Base-by-base conservation (phyloP, 352 stramenopile species). In the Globisporangium apiculatum region DNA sequence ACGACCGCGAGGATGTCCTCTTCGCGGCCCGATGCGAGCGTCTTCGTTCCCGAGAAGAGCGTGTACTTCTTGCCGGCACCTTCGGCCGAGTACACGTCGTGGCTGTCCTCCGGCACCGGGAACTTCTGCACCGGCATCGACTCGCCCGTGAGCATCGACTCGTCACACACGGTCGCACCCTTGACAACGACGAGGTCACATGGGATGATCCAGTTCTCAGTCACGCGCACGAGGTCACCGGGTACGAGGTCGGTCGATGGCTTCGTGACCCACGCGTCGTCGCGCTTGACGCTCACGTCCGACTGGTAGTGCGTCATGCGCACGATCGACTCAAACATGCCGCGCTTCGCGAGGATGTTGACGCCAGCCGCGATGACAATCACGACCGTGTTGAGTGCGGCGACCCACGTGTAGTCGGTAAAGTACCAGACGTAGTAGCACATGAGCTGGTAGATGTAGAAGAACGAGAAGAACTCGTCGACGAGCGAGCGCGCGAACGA, bases 41-140 rank as follows among this genome's bases (percentile, higher is more conserved):
- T 83, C 31, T 71, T 80, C 0, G 86, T 95, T 35, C 90, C 90
- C 12, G 87, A 86, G 56, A 89, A 97, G 3, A 97, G 71, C 37
- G 87, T 96, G 67, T 95, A 79, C 60, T 87, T 87, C 65, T 94
- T 94, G 60, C 87, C 76, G 11, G 51, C 66, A 47, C 76, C 77
- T 14, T 83, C 64, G 7, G 71, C 55, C 14, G 73, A 66, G 68
- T 87, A 89, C 37, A 82, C 74, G 31, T 85, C 64, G 35, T 51
- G 65, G 58, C 70, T 85, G 53, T 78, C 68, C 38, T 69, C 66
- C 0, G 78, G 76, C 15, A 86, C 51, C 8, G 78, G 76, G 62
- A 86, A 84, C 62, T 97, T 97, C 51, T 85, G 78, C 48, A 97
- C 85, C 1, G 89, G 88, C 69, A 94, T 95, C 12, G 87, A 89